Percentiles rank a stretch among this genome's conserved stretches.
These are phyloP conservation scores for Amanita subjunquillea DNA, from an alignment of 768 basidiomycete genomes.

Conservation along the genomic window DNA sequence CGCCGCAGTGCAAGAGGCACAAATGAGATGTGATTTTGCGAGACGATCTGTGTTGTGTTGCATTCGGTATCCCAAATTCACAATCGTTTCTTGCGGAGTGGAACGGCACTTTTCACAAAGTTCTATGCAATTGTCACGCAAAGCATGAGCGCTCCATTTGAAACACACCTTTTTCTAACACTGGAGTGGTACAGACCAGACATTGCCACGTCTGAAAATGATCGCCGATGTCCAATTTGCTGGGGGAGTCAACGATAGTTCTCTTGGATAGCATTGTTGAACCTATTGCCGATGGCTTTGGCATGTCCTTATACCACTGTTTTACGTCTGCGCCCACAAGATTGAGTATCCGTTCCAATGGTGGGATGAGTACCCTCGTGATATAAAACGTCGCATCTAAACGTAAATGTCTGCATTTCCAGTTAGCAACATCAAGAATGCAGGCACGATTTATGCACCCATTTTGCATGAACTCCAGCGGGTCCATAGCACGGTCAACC, in stretches of 20 bases:
- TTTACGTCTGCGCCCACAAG: conserved; percentile 83
- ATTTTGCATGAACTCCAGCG: conserved; percentile 56
- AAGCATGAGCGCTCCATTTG: neutral
- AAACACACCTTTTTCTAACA: conserved; percentile 18
- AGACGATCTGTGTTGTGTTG: conserved; percentile 46
- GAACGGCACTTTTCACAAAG: conserved; percentile 56
- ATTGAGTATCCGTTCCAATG: conserved; percentile 84
- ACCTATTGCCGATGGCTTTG: conserved; percentile 35
- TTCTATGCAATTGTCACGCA: conserved; percentile 21
- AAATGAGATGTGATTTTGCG: conserved; percentile 53
- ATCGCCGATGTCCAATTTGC: conserved; percentile 50
- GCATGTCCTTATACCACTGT: conserved; percentile 85
- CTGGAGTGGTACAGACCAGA: conserved; percentile 48
- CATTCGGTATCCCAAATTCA: conserved; percentile 44
- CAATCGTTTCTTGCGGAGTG: conserved; percentile 42
- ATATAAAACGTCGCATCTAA: conserved; percentile 93
- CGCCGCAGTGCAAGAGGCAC: conserved; percentile 55
- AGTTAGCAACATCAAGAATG: neutral
- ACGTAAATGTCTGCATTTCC: conserved; percentile 40
- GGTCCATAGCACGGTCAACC: conserved; percentile 68
- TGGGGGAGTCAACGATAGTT: conserved; percentile 18
- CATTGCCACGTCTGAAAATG: conserved; percentile 70
- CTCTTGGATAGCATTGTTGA: conserved; percentile 6
- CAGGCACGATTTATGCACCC: conserved; percentile 28
- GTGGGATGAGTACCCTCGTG: conserved; percentile 74